Base-by-base conservation (phyloP, 129 eudicot species). In the Tanacetum coccineum region DNA sequence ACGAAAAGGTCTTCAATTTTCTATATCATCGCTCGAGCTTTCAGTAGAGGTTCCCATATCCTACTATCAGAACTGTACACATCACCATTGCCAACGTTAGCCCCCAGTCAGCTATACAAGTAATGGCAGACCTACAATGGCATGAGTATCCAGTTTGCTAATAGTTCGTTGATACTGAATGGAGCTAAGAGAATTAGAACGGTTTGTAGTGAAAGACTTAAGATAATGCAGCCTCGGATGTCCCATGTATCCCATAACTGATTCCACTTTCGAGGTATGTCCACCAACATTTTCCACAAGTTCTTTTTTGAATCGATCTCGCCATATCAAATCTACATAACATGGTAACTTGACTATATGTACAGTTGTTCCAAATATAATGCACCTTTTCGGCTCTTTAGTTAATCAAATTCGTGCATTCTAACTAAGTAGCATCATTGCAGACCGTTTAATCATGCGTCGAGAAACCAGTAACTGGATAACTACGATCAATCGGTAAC, bases 61-160 rank as follows among this genome's bases (percentile, higher is more conserved):
- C 78, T 74, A 70, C 66, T 79, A 14, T 13, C n/a, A n/a, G n/a
- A n/a, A n/a, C n/a, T n/a, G n/a, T n/a, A n/a, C n/a, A n/a, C n/a
- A n/a, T n/a, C n/a, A n/a, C 88, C 88, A 13, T 80, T 72, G 2
- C 82, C 80, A 50, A 73, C 76, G 70, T 63, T 76, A 42, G 91
- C 83, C 0, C 81, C 36, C 36, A 30, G 5, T 30, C 91, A 0
- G 85, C 87, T 14, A 85, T n/a, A 77, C 62, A 85, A 68, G 70
- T 82, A 82, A n/a, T n/a, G 0, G 84, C 82, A 1, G 83, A 76
- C 91, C 91, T n/a, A 85, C 18, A 77, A 73, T 6, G 79, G 80
- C 74, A 77, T 56, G 36, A 62, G 74, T 21, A 74, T 26, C 77
- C 72, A 72, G 13, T n/a, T 22, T 32, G 30, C 56, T 69, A 19